Evolutionary conservation across 2,329 filamentous ascomycete genomes (phyloP), one percentile per base, ranked within the genome.

Genomic region (Alternaria consortialis): DNA sequence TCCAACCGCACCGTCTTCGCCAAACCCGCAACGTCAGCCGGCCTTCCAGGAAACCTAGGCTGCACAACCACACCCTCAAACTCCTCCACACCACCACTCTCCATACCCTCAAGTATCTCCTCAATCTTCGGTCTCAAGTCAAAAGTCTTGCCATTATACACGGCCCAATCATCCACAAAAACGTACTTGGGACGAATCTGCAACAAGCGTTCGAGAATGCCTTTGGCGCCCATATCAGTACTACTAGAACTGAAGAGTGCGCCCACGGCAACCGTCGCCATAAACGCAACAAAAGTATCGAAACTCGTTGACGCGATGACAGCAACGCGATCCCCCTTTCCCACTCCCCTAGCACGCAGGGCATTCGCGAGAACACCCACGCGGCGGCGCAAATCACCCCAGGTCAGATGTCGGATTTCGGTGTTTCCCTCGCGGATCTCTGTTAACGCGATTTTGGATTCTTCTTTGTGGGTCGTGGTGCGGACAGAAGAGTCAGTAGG

Each of bases 201-300:
- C 50, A 88, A 79, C 27, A 91, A 83, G 34, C 92, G 83, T 77
- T 95, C 91, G 68, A 96, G 70, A 17, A 96, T 86, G 0, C 92
- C 92, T 64, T 89, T 88, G 13, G 90, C 88, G 0, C 92, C 92
- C 89, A 95, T 95, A 77, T 96, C 92, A 0, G 92, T 94, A 7
- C 89, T 91, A 54, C 87, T 90, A 48, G 87, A 91, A 66, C 88
- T 91, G 74, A 95, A 95, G 1, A 96, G 76, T 0, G 84, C 92
- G 0, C 93, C 93, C 1, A 95, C 71, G 76, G 90, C 88, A 1
- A 86, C 86, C 0, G 88, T 85, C 0, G 91, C 92, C 60, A 92
- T 81, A 72, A 91, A 90, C 1, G 93, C 86, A 2, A 88, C 81
- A 57, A 93, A 80, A 0, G 92, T 94, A 75, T 93, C 90, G 36